These are phyloP conservation scores for Penicillium sp. DNA, from an alignment of 2,329 filamentous ascomycete species.

Conservation along the genomic window DNA sequence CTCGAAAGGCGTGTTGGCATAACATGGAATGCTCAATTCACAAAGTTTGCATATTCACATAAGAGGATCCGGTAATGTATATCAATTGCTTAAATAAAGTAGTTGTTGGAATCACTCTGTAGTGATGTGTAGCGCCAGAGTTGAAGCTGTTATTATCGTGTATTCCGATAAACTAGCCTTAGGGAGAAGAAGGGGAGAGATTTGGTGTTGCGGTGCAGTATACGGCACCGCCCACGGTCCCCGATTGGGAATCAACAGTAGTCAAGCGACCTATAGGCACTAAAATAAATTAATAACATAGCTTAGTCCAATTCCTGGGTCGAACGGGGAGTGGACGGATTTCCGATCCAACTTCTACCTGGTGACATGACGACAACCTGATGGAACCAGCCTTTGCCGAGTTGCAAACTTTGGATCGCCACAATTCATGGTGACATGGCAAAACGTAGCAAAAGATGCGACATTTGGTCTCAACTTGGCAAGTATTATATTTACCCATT, in stretches of 20 bases:
- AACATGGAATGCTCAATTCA: neutral
- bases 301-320: neutral
- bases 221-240: too few species aligned
- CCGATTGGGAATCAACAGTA: too few species aligned
- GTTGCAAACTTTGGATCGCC: neutral
- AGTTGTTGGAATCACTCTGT: too few species aligned
- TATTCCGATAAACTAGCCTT: too few species aligned
- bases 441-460: neutral
- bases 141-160: too few species aligned
- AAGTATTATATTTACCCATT: neutral
- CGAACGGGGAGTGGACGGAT: neutral
- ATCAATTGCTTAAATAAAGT: too few species aligned
- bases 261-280: neutral
- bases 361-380: conserved; percentile 4
- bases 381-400: neutral
- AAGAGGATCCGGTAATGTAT: too few species aligned
- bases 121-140: too few species aligned
- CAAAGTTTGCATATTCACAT: too few species aligned
- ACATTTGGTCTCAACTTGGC: neutral
- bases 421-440: conserved; percentile 19
- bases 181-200: too few species aligned
- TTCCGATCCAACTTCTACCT: neutral
- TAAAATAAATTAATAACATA: neutral
- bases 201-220: too few species aligned
- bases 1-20: neutral